Evolutionary conservation across 106 monocot genomes (phyloP).

Genomic region (Posidonia australis): DNA sequence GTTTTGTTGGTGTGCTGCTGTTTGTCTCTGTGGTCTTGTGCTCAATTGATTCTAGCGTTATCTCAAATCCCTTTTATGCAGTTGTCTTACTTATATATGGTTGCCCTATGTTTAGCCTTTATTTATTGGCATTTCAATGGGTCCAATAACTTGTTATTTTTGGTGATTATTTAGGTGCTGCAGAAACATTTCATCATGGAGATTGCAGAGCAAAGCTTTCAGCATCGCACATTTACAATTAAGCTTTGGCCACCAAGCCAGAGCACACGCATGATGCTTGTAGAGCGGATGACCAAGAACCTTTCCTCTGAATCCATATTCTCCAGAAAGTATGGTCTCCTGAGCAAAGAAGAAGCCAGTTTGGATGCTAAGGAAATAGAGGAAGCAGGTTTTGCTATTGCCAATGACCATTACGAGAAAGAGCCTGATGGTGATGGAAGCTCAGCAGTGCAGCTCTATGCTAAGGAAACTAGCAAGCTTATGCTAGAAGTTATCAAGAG

Average conservation of each 20-base stretch:
- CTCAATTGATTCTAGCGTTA: too few species aligned
- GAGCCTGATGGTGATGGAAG: conserved; percentile 94
- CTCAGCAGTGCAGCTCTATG: conserved; percentile 86
- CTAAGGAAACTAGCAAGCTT: conserved; percentile 81
- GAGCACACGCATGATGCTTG: conserved; percentile 58
- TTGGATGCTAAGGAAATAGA: conserved; percentile 63
- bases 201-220: conserved; percentile 18
- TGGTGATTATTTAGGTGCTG: not conserved
- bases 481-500: conserved; percentile 78
- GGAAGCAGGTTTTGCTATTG: conserved; percentile 45
- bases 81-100: too few species aligned
- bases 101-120: too few species aligned
- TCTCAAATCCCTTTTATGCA: too few species aligned
- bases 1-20: too few species aligned
- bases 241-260: conserved; percentile 93
- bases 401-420: conserved; percentile 54
- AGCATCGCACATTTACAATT: conserved; percentile 51
- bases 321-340: conserved; percentile 69
- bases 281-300: conserved; percentile 76
- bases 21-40: too few species aligned
- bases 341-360: conserved; percentile 62
- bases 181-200: conserved; percentile 19
- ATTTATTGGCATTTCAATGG: too few species aligned
- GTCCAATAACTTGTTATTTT: too few species aligned
- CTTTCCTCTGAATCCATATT: conserved; percentile 76